phyloP scores from a whole-genome alignment of 2,329 filamentous ascomycete species.

The Epichloe elymi region DNA sequence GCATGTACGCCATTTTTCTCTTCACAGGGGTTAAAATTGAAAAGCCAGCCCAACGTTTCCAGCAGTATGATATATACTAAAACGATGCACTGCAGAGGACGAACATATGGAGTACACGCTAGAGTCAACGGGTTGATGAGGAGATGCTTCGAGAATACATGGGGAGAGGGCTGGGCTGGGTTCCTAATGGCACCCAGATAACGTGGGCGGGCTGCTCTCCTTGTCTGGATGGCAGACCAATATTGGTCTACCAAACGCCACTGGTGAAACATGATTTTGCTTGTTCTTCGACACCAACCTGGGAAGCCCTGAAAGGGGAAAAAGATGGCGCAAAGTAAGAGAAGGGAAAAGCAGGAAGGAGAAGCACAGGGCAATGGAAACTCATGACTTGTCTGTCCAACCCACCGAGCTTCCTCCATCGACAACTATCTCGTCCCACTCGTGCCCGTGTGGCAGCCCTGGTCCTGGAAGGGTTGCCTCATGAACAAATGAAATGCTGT shows the following conservation, averaged over 20 bases:
- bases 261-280: not conserved
- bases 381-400: not conserved
- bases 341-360: not conserved
- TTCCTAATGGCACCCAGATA: not conserved
- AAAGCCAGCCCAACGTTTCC: not conserved
- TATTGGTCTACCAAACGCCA: not conserved
- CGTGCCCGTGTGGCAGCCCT: not conserved
- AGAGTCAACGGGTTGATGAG: not conserved
- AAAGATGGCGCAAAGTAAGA: not conserved
- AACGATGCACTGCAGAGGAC: not conserved
- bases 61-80: not conserved
- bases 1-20: not conserved
- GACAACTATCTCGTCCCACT: not conserved
- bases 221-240: not conserved
- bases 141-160: not conserved
- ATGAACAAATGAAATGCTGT: constrained; percentile 9
- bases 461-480: constrained; percentile 4
- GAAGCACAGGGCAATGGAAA: not conserved
- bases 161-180: not conserved
- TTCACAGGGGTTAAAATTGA: not conserved
- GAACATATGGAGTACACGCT: not conserved
- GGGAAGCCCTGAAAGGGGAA: not conserved
- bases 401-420: not conserved
- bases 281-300: not conserved
- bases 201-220: not conserved